Evolutionary conservation across 345 rosid genomes (phyloP).

Genomic region (Acer campestre): DNA sequence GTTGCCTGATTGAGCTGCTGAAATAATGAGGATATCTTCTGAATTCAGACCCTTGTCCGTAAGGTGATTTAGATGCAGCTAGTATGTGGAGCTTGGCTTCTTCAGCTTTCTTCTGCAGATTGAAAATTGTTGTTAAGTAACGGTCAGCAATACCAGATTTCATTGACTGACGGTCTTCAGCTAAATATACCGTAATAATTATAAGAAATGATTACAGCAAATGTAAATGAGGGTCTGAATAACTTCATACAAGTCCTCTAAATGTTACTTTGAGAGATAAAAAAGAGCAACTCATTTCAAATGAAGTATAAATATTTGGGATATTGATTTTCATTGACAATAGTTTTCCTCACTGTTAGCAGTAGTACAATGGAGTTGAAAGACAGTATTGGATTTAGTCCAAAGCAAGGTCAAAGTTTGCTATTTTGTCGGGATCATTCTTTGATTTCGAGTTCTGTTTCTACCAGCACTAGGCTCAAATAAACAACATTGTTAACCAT

Average conservation of each 20-base stretch:
- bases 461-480: background rate
- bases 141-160: background rate
- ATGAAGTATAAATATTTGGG: too few species aligned
- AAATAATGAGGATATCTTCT: background rate
- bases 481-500: background rate
- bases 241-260: too few species aligned
- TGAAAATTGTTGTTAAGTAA: background rate
- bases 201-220: background rate
- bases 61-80: slow-evolving; percentile 63
- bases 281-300: too few species aligned
- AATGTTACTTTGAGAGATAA: too few species aligned
- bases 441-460: background rate
- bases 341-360: too few species aligned
- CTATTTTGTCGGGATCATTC: background rate
- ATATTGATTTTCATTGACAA: too few species aligned
- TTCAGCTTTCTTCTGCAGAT: slow-evolving; percentile 63
- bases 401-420: too few species aligned
- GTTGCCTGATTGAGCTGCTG: background rate
- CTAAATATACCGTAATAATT: too few species aligned
- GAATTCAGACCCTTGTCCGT: slow-evolving; percentile 67
- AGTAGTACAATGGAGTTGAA: too few species aligned
- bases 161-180: background rate
- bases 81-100: slow-evolving; percentile 62
- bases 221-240: background rate
- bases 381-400: background rate